These are phyloP conservation scores for Aspergillus affinis DNA, from an alignment of 495 filamentous ascomycete species.

Conservation along the genomic window DNA sequence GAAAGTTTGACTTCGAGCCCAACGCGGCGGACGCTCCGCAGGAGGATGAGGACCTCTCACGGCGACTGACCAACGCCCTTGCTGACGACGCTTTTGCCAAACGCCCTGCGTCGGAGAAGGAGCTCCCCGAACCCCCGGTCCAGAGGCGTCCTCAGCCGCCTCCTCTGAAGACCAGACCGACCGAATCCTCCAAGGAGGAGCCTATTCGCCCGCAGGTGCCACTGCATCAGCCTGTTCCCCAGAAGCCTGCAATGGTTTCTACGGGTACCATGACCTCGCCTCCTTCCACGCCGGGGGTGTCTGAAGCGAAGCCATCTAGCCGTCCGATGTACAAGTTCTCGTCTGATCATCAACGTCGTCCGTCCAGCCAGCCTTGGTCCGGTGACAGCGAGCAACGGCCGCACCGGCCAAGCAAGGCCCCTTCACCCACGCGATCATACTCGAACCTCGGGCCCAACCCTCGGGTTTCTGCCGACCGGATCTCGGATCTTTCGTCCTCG, in stretches of 20 bases:
- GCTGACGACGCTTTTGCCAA: slow-evolving; percentile 85
- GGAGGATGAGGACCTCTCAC: slow-evolving; percentile 62
- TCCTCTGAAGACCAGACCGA: slow-evolving; percentile 21
- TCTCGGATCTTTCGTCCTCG: slow-evolving; percentile 56
- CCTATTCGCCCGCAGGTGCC: slow-evolving; percentile 33
- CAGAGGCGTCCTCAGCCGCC: slow-evolving; percentile 31
- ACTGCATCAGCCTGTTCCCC: slow-evolving; percentile 58
- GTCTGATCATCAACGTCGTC: slow-evolving; percentile 51
- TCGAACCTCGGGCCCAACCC: slow-evolving; percentile 48
- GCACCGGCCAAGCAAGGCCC: slow-evolving; percentile 25
- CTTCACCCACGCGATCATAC: slow-evolving; percentile 32
- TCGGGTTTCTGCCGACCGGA: slow-evolving; percentile 44
- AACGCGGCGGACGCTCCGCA: slow-evolving; percentile 47
- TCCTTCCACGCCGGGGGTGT: slow-evolving; percentile 56
- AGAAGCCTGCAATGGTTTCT: slow-evolving; percentile 75
- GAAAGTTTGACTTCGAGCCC: slow-evolving; percentile 84
- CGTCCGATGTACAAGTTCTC: slow-evolving; percentile 66
- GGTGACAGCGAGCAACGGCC: slow-evolving; percentile 29
- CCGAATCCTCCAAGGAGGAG: slow-evolving; percentile 24
- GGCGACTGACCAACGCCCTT: slow-evolving; percentile 76
- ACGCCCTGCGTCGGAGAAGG: slow-evolving; percentile 36
- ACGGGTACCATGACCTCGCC: slow-evolving; percentile 90
- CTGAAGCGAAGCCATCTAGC: slow-evolving; percentile 39
- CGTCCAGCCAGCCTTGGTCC: slow-evolving; percentile 53
- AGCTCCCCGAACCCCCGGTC: slow-evolving; percentile 21